Base-by-base conservation (phyloP, 331 rosid genomes). In the Pyracantha coccinea region DNA sequence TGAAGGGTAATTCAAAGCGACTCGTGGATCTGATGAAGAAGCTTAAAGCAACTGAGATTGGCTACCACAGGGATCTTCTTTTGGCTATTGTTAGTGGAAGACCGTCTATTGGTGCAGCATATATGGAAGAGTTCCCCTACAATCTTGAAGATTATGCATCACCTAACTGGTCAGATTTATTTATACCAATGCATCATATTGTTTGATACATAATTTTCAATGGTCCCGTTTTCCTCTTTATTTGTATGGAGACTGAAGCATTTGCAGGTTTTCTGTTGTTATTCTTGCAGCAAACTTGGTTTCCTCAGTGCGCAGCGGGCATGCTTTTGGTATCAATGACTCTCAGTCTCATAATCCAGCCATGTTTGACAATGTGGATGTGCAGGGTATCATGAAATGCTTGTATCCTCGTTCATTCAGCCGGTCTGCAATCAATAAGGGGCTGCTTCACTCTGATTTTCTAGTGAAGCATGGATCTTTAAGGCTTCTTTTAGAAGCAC, bases 81-180 rank as follows among this genome's bases (percentile, higher is more conserved):
- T 77, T 91, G 84, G 93, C 96, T 59, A 80, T 92, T 78, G 94
- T 85, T 73, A 71, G 81, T 58, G 88, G 88, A 63, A 86, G 74
- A 55, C 87, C 89, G 20, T 78, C 86, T 65, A 84, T 94, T 66
- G 97, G 89, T 82, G 85, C 89, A 81, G 83, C 85, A 11, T 94
- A 91, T 74, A 83, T 94, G 89, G 90, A 90, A 76, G 96, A 90
- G 88, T 94, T 90, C 78, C 97, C 97, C 28, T 89, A 86, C 90
- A 94, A 82, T 72, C 82, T 88, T 72, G 96, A 94, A 78, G 89
- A 90, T 77, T 84, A 33, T 76, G 65, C 80, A 32, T 86, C 93
- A 16, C 79, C 84, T 75, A 80, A 87, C 60, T 94, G 99, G 99
- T 94, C 58, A 84, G 96, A 73, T 78, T 80, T 79, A 47, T 55